Percentiles rank a stretch among this genome's conserved stretches.
Conservation (phyloP, 192 early-diverging fungal genomes). For the Coemansia sp. region DNA sequence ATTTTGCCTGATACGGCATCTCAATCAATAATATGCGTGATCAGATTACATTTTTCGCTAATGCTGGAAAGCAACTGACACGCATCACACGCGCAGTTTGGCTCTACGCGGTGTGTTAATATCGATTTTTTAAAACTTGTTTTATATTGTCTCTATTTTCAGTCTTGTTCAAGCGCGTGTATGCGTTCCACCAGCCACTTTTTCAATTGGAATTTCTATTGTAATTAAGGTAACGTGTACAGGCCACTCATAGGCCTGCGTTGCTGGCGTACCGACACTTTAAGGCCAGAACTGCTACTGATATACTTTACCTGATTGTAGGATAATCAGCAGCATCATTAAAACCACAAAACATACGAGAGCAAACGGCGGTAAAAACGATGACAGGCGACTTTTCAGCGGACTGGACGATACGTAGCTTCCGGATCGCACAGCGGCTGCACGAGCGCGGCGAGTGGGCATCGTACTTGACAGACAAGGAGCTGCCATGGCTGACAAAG, state of each 20-base stretch:
- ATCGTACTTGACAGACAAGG: constrained; percentile 29
- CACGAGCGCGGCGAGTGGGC: constrained; percentile 36
- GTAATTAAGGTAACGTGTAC: not conserved
- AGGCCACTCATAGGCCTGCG: too few relatives aligned
- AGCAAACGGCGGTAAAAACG: not conserved
- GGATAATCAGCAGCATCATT: too few relatives aligned
- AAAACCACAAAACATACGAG: too few relatives aligned
- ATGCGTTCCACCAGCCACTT: not conserved
- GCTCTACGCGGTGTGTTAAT: not conserved
- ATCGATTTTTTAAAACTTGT: not conserved
- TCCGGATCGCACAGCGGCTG: constrained; percentile 44
- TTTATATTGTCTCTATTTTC: constrained; percentile 1
- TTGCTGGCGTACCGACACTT: too few relatives aligned
- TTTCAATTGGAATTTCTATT: not conserved
- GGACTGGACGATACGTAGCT: constrained; percentile 39
- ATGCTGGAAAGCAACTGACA: not conserved
- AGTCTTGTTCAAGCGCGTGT: not conserved
- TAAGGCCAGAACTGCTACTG: not conserved
- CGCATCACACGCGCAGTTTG: constrained; percentile 5
- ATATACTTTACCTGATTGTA: not conserved
- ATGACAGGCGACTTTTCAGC: constrained; percentile 14
- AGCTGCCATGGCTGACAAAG: constrained; percentile 36
- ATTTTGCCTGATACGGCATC: not conserved
- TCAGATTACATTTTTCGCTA: constrained; percentile 1
- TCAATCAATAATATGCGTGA: not conserved